Conservation (phyloP, 2,329 filamentous ascomycete species). For the Colletotrichum abscissum region DNA sequence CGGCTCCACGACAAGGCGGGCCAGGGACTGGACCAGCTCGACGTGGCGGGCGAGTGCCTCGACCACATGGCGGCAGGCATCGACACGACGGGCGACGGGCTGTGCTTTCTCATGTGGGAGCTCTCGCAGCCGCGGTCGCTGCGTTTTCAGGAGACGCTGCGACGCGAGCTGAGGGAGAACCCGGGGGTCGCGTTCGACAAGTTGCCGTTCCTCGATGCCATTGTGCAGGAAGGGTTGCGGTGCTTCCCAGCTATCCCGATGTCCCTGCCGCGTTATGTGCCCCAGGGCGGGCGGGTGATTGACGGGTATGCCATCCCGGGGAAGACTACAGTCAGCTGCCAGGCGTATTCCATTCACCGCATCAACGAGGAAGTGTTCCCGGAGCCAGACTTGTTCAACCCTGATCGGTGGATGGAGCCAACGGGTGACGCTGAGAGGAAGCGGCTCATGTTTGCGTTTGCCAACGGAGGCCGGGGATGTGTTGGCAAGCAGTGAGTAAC, state of each 20-base stretch:
- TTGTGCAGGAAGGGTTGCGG: conserved; percentile 71
- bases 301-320: conserved; percentile 66
- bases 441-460: conserved; percentile 73
- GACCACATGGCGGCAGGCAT: conserved; percentile 80
- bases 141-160: conserved; percentile 62
- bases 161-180: conserved; percentile 61
- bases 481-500: conserved; percentile 73
- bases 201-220: conserved; percentile 70
- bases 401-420: conserved; percentile 83
- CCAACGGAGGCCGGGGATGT: conserved; percentile 73
- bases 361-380: conserved; percentile 77
- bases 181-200: conserved; percentile 56
- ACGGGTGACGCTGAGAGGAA: conserved; percentile 79
- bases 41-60: conserved; percentile 75
- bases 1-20: conserved; percentile 64
- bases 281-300: conserved; percentile 63
- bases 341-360: conserved; percentile 70
- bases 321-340: conserved; percentile 68
- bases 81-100: conserved; percentile 76
- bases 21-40: conserved; percentile 58
- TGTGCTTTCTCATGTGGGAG: conserved; percentile 79
- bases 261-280: conserved; percentile 72
- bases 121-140: conserved; percentile 70
- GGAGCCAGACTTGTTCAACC: conserved; percentile 80
- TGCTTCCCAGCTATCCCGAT: conserved; percentile 75